Evolutionary conservation across 805 yeast genomes (phyloP), one percentile per base, ranked within the genome.

Genomic region (Kazachstania bromeliacearum): DNA sequence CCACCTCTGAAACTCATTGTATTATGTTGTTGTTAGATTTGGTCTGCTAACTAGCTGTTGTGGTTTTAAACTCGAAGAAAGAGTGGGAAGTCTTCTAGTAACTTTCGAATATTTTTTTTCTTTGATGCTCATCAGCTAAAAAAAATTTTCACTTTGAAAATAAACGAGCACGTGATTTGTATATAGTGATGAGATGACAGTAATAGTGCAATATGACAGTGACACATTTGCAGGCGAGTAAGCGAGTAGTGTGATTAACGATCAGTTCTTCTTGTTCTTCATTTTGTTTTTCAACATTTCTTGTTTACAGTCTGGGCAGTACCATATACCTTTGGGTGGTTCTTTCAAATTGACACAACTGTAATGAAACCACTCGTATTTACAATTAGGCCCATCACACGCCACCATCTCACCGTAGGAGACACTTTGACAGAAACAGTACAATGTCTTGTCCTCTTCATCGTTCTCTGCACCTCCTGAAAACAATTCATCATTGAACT

Each of bases 361-460:
- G 69, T 88, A 89, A 60, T 92, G 98, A 63, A 89, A 89, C 97
- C 97, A 89, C 56, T 85, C 96, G 45, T 69, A 77, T 53, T 77
- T 75, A 65, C 98, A 92, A 48, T 80, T 77, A 17, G 80, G 81
- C 44, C 85, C 83, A 55, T 89, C 98, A 62, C 98, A 89, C 0
- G 92, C 96, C 46, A 89, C 85, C 98, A 89, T 89, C 50, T 79
- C 85, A 17, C 98, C 98, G 60, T 80, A 85, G 0, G 96, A 87
- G 0, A 83, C 94, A 47, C 88, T 85, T 53, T 85, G 94, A 55
- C 98, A 89, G 62, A 83, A 82, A 59, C 98, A 89, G 57, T 89
- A 89, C 35, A 75, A 47, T 34, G 75, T 79, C 39, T 75, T 77
- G 42, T 79, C 85, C 39, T 77, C 83, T 34, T 72, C 79, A 19